phyloP scores from a whole-genome alignment of 1,284 basidiomycete species.

The Sphagnurus paluster region DNA sequence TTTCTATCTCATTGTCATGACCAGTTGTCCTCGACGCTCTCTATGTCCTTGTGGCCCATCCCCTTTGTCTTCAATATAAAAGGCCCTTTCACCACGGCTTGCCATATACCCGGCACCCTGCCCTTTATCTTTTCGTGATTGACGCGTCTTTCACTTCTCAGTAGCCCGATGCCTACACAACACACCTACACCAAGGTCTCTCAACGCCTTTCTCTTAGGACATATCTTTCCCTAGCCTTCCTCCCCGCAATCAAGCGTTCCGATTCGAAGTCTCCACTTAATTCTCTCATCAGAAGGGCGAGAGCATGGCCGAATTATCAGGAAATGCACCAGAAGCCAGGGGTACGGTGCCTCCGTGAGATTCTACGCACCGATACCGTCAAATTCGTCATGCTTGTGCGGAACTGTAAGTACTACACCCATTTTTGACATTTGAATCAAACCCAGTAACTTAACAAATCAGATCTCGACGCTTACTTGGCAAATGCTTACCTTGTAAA shows the following conservation, averaged over 20 bases:
- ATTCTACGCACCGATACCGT: constrained; percentile 7
- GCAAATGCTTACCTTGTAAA: constrained; percentile 10
- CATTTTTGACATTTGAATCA: background rate
- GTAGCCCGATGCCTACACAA: background rate
- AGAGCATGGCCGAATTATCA: constrained; percentile 16
- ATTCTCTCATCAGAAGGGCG: constrained; percentile 6
- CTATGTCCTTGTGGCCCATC: too few relatives aligned
- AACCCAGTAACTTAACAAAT: background rate
- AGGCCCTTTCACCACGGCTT: too few relatives aligned
- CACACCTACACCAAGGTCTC: background rate
- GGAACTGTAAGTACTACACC: constrained; percentile 4
- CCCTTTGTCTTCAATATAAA: too few relatives aligned
- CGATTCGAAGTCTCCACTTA: background rate
- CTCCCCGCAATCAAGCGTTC: constrained; percentile 14
- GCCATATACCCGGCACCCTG: too few relatives aligned
- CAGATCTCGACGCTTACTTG: constrained; percentile 5
- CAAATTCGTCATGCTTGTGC: constrained; percentile 7
- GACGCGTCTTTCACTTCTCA: background rate
- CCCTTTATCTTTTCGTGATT: background rate
- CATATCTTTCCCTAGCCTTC: constrained; percentile 8
- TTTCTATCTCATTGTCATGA: too few relatives aligned
- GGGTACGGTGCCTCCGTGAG: constrained; percentile 7
- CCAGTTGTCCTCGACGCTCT: too few relatives aligned
- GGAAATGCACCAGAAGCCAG: constrained; percentile 13
- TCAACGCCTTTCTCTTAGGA: constrained; percentile 6